phyloP scores from a whole-genome alignment of 2,329 filamentous ascomycete species.

The Pestalotiopsis sp. region DNA sequence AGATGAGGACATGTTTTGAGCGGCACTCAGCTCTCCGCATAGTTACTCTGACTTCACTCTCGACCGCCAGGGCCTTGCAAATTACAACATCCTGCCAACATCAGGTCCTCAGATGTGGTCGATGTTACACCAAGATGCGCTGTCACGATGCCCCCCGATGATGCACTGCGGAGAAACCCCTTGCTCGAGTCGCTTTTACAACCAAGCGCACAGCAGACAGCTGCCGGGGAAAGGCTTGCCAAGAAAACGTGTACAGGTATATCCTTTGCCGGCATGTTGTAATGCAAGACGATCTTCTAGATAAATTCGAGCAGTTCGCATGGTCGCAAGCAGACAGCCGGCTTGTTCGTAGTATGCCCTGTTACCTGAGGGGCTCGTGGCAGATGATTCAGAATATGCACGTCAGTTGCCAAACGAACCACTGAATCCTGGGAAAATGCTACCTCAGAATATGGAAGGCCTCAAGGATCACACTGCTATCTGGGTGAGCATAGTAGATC shows the following conservation, averaged over 20 bases:
- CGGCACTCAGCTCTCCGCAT: background rate
- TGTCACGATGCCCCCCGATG: no score
- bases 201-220: no score
- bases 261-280: background rate
- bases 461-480: background rate
- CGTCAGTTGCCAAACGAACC: slow-evolving; percentile 1
- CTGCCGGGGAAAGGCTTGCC: no score
- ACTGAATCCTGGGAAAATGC: slow-evolving; percentile 1
- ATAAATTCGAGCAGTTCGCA: background rate
- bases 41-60: no score
- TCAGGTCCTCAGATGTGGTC: no score
- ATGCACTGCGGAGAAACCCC: no score
- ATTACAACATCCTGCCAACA: no score
- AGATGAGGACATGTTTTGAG: background rate
- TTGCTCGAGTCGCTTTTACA: no score
- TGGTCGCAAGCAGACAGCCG: background rate
- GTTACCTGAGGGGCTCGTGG: background rate
- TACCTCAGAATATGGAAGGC: background rate
- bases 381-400: slow-evolving; percentile 2
- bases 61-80: no score
- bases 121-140: no score
- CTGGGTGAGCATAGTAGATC: background rate
- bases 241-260: background rate
- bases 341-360: background rate
- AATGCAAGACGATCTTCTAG: background rate